A percentile compares a stretch with the other conserved stretches of the same genome.
phyloP scores from a whole-genome alignment of 2,329 filamentous ascomycete genomes.

The Fusarium newnesense region DNA sequence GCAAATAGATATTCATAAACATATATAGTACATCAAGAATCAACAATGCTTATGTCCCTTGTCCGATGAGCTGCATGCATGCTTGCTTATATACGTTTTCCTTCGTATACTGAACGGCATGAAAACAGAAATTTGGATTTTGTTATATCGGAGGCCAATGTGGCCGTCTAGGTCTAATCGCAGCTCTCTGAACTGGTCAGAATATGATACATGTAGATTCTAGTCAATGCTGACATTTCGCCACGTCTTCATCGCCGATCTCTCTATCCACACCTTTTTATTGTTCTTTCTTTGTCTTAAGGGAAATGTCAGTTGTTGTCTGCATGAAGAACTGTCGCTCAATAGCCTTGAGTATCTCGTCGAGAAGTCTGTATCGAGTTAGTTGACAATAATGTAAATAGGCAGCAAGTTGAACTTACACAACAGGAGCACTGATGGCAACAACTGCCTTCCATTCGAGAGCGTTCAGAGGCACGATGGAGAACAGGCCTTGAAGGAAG shows the following conservation, averaged over 20 bases:
- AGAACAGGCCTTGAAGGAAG: conserved; percentile 87
- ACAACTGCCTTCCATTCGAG: conserved; percentile 93
- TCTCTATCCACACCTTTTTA: conserved; percentile 45
- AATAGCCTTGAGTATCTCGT: conserved; percentile 82
- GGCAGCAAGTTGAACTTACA: conserved; percentile 69
- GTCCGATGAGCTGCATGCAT: background rate
- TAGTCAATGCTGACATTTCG: conserved; percentile 44
- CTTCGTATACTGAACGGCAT: background rate
- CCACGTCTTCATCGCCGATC: conserved; percentile 18
- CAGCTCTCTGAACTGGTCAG: conserved; percentile 23
- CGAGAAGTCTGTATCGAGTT: conserved; percentile 70
- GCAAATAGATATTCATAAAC: background rate
- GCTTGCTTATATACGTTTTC: background rate
- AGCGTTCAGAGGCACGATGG: conserved; percentile 86
- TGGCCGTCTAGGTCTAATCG: conserved; percentile 37
- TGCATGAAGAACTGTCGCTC: conserved; percentile 76
- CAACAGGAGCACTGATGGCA: conserved; percentile 87
- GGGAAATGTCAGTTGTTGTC: conserved; percentile 52
- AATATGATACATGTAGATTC: conserved; percentile 45
- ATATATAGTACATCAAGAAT: conserved; percentile 15
- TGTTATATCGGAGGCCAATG: conserved; percentile 24
- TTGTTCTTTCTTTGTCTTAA: conserved; percentile 65
- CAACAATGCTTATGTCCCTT: conserved; percentile 6
- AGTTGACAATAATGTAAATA: conserved; percentile 16
- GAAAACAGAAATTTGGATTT: conserved; percentile 22